A percentile compares a stretch with the other conserved stretches of the same genome.
These are phyloP conservation scores for Fusarium begoniae DNA, from an alignment of 2,329 filamentous ascomycete genomes.

Conservation along the genomic window DNA sequence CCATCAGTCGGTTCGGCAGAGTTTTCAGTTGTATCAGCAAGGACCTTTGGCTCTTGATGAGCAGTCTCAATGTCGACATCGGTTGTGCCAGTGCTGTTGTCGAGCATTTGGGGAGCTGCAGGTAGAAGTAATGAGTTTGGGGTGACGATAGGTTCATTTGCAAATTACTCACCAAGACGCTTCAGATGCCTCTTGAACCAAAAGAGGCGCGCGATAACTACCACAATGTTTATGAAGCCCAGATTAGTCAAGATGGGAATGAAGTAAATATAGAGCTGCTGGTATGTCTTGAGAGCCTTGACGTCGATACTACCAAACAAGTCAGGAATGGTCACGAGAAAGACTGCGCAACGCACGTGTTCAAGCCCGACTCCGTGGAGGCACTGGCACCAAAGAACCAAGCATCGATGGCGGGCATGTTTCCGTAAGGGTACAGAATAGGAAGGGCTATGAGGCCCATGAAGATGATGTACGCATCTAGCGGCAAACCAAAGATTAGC, in stretches of 20 bases:
- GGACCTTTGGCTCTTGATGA: not conserved
- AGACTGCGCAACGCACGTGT: not conserved
- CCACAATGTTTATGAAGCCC: slow-evolving; percentile 58
- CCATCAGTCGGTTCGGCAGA: not conserved
- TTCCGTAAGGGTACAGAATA: not conserved
- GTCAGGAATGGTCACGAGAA: not conserved
- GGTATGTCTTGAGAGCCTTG: slow-evolving; percentile 58
- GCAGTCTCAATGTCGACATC: not conserved
- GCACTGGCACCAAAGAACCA: slow-evolving; percentile 3
- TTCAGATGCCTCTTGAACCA: slow-evolving; percentile 50
- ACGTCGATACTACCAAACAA: slow-evolving; percentile 55
- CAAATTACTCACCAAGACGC: not conserved
- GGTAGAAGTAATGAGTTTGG: rapidly evolving
- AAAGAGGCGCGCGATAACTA: slow-evolving; percentile 56
- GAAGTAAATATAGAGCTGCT: slow-evolving; percentile 61
- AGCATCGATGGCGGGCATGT: not conserved
- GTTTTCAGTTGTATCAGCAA: not conserved
- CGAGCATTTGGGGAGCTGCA: not conserved
- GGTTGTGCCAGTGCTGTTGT: not conserved
- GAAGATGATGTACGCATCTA: not conserved
- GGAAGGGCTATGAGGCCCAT: slow-evolving; percentile 1
- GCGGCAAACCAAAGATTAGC: not conserved
- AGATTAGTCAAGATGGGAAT: slow-evolving; percentile 59
- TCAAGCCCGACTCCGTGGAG: not conserved
- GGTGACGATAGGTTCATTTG: rapidly evolving